These are phyloP conservation scores for Actinomortierella wolfii DNA, from an alignment of 371 early-diverging fungal genomes.

Conservation along the genomic window DNA sequence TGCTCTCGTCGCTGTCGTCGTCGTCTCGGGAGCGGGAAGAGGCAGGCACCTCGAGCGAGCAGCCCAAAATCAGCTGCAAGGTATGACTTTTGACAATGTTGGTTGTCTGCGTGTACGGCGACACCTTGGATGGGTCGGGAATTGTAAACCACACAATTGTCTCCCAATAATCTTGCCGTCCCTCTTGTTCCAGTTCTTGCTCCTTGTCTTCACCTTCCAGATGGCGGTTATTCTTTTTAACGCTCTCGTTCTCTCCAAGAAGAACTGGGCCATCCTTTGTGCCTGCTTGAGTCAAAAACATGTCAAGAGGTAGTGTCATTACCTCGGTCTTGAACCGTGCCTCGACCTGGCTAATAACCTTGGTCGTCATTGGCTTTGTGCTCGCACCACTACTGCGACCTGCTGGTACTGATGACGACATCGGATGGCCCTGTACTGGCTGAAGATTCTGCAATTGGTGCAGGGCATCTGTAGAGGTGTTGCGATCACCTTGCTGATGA, in stretches of 20 bases:
- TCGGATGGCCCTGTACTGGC: too few relatives aligned
- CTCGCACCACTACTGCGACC: too few relatives aligned
- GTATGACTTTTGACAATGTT: conserved; percentile 33
- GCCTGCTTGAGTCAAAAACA: background rate
- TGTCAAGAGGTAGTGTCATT: conserved; percentile 9
- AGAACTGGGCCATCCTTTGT: background rate
- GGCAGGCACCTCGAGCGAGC: background rate
- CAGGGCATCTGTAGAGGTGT: too few relatives aligned
- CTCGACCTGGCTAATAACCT: conserved; percentile 31
- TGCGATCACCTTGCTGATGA: too few relatives aligned
- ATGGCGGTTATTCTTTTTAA: conserved; percentile 1
- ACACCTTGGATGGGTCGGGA: conserved; percentile 25
- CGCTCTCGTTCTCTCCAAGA: background rate
- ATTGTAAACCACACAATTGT: conserved; percentile 29
- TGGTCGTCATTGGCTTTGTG: background rate
- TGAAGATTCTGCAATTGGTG: too few relatives aligned
- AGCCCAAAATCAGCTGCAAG: conserved; percentile 30
- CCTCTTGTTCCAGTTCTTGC: conserved; percentile 2
- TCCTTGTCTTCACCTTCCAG: conserved; percentile 3
- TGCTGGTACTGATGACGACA: too few relatives aligned
- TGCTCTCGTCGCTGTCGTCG: background rate
- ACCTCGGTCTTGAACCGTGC: conserved; percentile 39
- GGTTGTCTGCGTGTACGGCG: conserved; percentile 31
- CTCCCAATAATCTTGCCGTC: conserved; percentile 23
- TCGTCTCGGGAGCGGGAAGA: background rate